Percentiles rank a stretch among this genome's conserved stretches.
Conservation (phyloP, 768 basidiomycete species). For the Pleurotus sapidus region DNA sequence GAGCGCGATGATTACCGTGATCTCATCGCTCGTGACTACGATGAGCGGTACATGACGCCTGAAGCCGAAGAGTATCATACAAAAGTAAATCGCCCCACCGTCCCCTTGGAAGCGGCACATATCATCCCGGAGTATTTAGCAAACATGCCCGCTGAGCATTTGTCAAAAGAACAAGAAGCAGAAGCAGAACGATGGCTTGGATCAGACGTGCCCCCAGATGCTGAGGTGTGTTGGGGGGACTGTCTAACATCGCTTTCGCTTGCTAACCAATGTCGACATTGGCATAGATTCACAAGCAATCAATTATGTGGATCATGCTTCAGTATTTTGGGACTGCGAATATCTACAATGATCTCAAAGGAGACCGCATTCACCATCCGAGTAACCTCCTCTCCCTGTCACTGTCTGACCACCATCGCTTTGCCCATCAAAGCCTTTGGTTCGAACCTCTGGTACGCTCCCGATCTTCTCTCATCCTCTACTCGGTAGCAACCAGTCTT, state of each 20-base stretch:
- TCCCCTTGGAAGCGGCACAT: not conserved
- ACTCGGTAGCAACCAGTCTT: no score
- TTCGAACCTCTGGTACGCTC: slow-evolving; percentile 15
- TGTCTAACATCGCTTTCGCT: not conserved
- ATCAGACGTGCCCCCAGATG: not conserved
- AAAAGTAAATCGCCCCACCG: not conserved
- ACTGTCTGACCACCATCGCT: slow-evolving; percentile 14
- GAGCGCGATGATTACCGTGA: not conserved
- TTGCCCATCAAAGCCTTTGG: slow-evolving; percentile 28
- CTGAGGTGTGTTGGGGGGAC: not conserved
- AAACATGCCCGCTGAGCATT: not conserved
- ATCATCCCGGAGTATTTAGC: not conserved
- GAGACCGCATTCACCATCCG: slow-evolving; percentile 24
- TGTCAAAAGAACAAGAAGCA: not conserved
- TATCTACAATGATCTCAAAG: slow-evolving; percentile 20
- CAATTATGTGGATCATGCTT: not conserved
- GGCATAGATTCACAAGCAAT: not conserved
- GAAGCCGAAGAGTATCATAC: not conserved
- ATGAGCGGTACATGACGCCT: not conserved
- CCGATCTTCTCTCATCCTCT: no score
- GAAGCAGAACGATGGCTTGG: no score
- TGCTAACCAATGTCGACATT: not conserved
- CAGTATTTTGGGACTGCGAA: not conserved
- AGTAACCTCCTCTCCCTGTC: slow-evolving; percentile 28
- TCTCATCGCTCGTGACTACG: not conserved